Percentiles rank a stretch among this genome's conserved stretches.
phyloP scores from a whole-genome alignment of 768 basidiomycete genomes.

The Basidioascus undulatus region DNA sequence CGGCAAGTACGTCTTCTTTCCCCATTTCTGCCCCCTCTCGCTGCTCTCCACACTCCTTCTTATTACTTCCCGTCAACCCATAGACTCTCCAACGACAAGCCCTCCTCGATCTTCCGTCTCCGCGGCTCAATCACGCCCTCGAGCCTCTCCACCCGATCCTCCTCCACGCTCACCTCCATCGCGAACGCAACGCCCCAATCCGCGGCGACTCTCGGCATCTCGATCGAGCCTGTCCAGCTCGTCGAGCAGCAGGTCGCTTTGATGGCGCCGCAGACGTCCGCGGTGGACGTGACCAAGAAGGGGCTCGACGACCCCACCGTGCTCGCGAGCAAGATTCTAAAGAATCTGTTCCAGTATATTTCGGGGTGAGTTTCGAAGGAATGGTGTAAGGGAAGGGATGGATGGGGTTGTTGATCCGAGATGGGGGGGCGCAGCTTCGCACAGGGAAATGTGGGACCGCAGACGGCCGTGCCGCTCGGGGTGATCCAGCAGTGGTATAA shows the following conservation, averaged over 20 bases:
- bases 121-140: slow-evolving; percentile 19
- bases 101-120: slow-evolving; percentile 11
- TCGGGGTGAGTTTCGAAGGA: background rate
- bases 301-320: slow-evolving; percentile 2
- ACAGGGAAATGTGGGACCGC: too few species aligned
- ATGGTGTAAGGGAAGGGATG: too few species aligned
- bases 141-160: slow-evolving; percentile 15
- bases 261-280: too few species aligned
- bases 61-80: background rate
- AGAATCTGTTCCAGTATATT: slow-evolving; percentile 7
- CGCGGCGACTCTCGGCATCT: slow-evolving; percentile 50
- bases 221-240: slow-evolving; percentile 45
- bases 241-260: slow-evolving; percentile 34
- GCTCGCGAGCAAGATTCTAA: slow-evolving; percentile 5
- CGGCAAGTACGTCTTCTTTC: slow-evolving; percentile 32
- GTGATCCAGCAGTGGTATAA: too few species aligned
- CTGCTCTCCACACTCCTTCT: background rate
- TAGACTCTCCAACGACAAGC: slow-evolving; percentile 29
- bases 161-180: slow-evolving; percentile 17
- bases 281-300: background rate
- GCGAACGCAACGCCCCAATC: slow-evolving; percentile 22
- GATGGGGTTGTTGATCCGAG: too few species aligned
- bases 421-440: too few species aligned
- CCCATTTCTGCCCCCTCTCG: background rate
- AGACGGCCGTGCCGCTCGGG: too few species aligned